Evolutionary conservation across 2,329 filamentous ascomycete species (phyloP).

Genomic region (Fusarium palustre): DNA sequence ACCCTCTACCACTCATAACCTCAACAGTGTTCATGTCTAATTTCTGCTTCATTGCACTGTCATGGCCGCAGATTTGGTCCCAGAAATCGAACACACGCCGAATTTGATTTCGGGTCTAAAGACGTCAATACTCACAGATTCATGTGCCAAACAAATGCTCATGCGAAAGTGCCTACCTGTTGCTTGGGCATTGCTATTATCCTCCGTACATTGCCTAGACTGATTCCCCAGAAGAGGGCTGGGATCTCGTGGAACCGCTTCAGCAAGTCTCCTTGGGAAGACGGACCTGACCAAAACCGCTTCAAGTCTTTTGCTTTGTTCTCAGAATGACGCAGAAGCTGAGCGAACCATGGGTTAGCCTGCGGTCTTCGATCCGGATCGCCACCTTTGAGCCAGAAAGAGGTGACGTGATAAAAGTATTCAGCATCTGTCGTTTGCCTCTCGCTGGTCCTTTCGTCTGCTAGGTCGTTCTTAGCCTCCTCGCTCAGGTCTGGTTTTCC

Average conservation of each 20-base stretch:
- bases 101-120: slow-evolving; percentile 3
- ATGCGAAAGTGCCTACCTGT: slow-evolving; percentile 3
- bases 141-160: too few species aligned
- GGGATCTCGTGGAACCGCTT: slow-evolving; percentile 9
- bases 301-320: too few species aligned
- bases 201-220: slow-evolving; percentile 8
- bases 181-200: slow-evolving; percentile 3
- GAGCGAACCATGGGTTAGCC: slow-evolving; percentile 1
- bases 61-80: background rate
- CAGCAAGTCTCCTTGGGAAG: background rate
- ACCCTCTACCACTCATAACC: background rate
- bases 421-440: slow-evolving; percentile 10
- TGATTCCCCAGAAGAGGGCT: slow-evolving; percentile 15
- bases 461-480: slow-evolving; percentile 5
- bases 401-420: slow-evolving; percentile 6
- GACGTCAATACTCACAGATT: too few species aligned
- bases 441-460: background rate
- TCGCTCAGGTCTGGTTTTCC: slow-evolving; percentile 5
- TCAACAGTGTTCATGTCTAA: slow-evolving; percentile 7
- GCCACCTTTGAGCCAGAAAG: too few species aligned
- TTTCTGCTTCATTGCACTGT: background rate
- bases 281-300: too few species aligned
- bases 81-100: background rate
- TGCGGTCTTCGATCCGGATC: too few species aligned
- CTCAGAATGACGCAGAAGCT: slow-evolving; percentile 1